phyloP scores from a whole-genome alignment of 2,329 filamentous ascomycete species.

The Fusarium bulbicola region DNA sequence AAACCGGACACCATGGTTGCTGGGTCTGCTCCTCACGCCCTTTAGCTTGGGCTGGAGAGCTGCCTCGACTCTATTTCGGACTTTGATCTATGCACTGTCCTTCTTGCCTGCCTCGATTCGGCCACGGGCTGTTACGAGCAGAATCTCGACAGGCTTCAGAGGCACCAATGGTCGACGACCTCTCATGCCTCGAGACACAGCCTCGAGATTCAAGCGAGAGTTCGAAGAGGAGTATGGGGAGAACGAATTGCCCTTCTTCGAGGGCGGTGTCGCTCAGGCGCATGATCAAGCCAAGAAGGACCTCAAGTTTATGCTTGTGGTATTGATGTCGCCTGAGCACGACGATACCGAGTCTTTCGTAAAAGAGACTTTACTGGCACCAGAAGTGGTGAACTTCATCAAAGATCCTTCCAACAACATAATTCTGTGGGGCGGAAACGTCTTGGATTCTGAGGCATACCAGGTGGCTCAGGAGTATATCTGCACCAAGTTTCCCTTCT shows the following conservation, averaged over 20 bases:
- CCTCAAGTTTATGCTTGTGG: conserved; percentile 87
- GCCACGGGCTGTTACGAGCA: conserved; percentile 63
- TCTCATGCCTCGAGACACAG: conserved; percentile 86
- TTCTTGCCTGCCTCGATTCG: conserved; percentile 77
- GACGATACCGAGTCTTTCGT: conserved; percentile 89
- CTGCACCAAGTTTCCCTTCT: conserved; percentile 93
- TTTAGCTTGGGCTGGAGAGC: conserved; percentile 81
- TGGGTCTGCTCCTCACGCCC: conserved; percentile 82
- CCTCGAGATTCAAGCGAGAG: conserved; percentile 87
- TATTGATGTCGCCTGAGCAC: conserved; percentile 91
- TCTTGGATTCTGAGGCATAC: conserved; percentile 92
- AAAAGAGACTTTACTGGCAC: conserved; percentile 80
- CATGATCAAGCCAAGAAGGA: conserved; percentile 91
- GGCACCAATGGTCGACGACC: conserved; percentile 77
- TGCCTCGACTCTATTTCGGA: conserved; percentile 73
- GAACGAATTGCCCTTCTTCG: conserved; percentile 78
- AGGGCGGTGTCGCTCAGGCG: conserved; percentile 90
- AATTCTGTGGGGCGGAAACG: conserved; percentile 90
- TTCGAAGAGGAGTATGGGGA: conserved; percentile 93
- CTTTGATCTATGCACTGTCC: conserved; percentile 80
- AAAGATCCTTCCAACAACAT: conserved; percentile 80
- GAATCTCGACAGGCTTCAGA: conserved; percentile 60
- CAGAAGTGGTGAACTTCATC: conserved; percentile 78
- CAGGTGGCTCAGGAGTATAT: conserved; percentile 88
- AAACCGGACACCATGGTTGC: conserved; percentile 76